phyloP scores from a whole-genome alignment of 1,139 yeast species.

The Candida albicans region DNA sequence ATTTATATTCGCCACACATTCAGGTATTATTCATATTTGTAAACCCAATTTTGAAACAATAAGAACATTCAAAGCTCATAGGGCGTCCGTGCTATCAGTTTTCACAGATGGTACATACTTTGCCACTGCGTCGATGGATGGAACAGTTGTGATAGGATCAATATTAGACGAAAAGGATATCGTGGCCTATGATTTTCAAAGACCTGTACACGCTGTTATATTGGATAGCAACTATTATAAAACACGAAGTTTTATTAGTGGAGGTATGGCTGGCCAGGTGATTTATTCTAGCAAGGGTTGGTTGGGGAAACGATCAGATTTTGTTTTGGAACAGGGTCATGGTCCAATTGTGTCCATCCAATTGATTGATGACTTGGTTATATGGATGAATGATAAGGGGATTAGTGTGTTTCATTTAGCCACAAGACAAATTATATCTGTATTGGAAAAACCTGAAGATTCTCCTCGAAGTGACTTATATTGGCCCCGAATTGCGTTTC shows the following conservation, averaged over 20 bases:
- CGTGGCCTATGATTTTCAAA: conserved; percentile 74
- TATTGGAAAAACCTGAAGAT: conserved; percentile 57
- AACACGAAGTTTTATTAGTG: conserved; percentile 70
- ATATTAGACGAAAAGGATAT: conserved; percentile 62
- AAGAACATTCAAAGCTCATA: conserved; percentile 78
- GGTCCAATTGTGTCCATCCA: conserved; percentile 76
- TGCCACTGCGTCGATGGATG: conserved; percentile 91
- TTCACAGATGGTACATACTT: conserved; percentile 72
- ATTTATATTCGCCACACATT: conserved; percentile 84
- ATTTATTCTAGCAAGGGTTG: conserved; percentile 75
- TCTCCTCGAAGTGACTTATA: conserved; percentile 77
- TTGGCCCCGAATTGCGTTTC: conserved; percentile 74
- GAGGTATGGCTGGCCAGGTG: conserved; percentile 90
- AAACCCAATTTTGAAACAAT: conserved; percentile 56
- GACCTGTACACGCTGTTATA: conserved; percentile 88
- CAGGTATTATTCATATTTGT: conserved; percentile 76
- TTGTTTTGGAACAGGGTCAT: conserved; percentile 55
- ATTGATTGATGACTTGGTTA: conserved; percentile 57
- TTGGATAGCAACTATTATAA: conserved; percentile 67
- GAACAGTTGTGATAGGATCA: conserved; percentile 83
- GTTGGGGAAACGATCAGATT: conserved; percentile 80
- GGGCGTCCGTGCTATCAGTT: conserved; percentile 76
- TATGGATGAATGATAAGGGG: conserved; percentile 89
- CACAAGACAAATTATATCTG: conserved; percentile 45
- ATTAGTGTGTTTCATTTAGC: conserved; percentile 58